Evolutionary conservation across 176 grass and related monocot species (phyloP).

Genomic region (Hordeum marinum): DNA sequence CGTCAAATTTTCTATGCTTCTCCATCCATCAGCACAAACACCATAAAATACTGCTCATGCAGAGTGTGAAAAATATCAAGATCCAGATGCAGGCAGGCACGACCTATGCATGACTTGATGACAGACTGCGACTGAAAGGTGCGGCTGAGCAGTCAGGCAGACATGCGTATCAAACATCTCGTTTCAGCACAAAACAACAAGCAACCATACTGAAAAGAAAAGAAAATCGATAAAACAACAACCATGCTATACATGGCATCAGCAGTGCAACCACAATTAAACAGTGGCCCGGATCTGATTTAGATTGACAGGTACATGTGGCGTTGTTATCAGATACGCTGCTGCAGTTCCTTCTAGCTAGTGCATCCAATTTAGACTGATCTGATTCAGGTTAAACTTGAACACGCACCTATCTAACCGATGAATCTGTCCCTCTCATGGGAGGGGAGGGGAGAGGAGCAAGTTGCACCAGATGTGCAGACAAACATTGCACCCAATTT

Average conservation of each 20-base stretch:
- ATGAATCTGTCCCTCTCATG: slow-evolving; percentile 30
- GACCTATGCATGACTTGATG: not conserved
- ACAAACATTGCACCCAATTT: not conserved
- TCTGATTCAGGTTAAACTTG: too few species aligned
- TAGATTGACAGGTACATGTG: not conserved
- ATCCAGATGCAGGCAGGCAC: not conserved
- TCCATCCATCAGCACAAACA: not conserved
- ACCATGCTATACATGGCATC: not conserved
- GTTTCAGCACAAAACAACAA: not conserved
- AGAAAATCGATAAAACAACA: not conserved
- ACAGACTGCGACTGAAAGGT: slow-evolving; percentile 27
- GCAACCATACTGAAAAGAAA: not conserved
- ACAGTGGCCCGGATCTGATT: not conserved
- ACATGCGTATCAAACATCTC: slow-evolving; percentile 15
- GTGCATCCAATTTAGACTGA: not conserved
- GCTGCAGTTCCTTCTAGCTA: not conserved
- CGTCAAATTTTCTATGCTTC: slow-evolving; percentile 2
- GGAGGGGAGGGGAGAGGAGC: not conserved
- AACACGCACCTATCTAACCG: not conserved
- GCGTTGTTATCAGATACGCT: not conserved
- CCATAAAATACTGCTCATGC: not conserved
- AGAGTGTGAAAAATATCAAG: not conserved
- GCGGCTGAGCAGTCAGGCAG: not conserved
- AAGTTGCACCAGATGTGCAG: slow-evolving; percentile 23
- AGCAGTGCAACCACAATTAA: not conserved